Evolutionary conservation across 2,329 filamentous ascomycete genomes (phyloP), one percentile per base, ranked within the genome.

Genomic region (Knoxdaviesia capensis): DNA sequence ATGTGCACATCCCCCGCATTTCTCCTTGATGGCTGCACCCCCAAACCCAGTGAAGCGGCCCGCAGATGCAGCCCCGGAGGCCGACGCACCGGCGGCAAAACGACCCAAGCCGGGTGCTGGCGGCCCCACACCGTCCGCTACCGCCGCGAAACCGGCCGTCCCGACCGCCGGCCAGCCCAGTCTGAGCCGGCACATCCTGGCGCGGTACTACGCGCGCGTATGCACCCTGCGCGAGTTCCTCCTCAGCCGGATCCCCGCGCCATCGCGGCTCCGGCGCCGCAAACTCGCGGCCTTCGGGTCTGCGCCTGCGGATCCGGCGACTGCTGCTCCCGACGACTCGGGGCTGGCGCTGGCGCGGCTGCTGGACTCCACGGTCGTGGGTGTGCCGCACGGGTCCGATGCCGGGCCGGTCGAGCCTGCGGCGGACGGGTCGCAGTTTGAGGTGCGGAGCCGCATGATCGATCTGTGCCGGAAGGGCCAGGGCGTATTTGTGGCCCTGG

Each of bases 181-280:
- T n/a, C n/a, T 58, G 39, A 60, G 50, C 50, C 77, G 84, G 53
- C 71, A 74, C 42, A 68, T 90, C 33, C 64, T 93, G 44, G 66
- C 65, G 38, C 68, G 70, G 46, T 81, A 78, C 59, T 93, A 86
- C 58, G 59, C 67, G 6, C 59, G 66, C 39, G 68, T 86, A 8
- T 56, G 73, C 43, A 76, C 76, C 0, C 62, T 94, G 44, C 75
- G 84, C 50, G 66, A 79, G 44, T 82, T 84, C 59, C 61, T 87
- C 35, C 61, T 87, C 39, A 62, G 63, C 20, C 71, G 65, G 45
- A 67, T 92, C 7, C 79, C 82, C 0, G 49, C 56, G n/a, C 66
- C 72, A 7, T 88, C 83, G 5, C 80, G 68, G 43, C 54, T 76
- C 42, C 62, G 74, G 38, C 62, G 69, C 31, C 72, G 64, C 52